phyloP scores from a whole-genome alignment of 1,284 basidiomycete genomes.

The Lentinula novae-zelandiae region DNA sequence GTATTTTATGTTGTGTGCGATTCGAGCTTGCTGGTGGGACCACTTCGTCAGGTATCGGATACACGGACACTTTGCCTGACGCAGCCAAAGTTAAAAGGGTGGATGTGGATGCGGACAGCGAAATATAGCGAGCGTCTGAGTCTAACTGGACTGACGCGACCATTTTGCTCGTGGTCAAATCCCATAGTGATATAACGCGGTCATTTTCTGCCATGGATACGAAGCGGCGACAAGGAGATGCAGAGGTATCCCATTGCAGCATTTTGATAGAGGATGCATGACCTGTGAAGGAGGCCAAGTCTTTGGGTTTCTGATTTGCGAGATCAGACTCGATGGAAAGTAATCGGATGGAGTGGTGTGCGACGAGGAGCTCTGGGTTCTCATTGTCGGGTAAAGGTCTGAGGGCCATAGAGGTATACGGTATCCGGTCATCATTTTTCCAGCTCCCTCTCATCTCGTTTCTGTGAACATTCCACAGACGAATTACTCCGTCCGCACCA shows the following conservation, averaged over 20 bases:
- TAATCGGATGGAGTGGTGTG: slow-evolving; percentile 57
- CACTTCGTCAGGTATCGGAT: slow-evolving; percentile 53
- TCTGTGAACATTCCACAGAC: slow-evolving; percentile 53
- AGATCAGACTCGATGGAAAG: slow-evolving; percentile 34
- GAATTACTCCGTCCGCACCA: slow-evolving; percentile 50
- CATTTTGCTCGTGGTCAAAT: slow-evolving; percentile 48
- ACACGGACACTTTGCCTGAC: slow-evolving; percentile 66
- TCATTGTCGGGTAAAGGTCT: slow-evolving; percentile 35
- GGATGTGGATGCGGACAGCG: slow-evolving; percentile 34
- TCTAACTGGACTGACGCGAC: slow-evolving; percentile 67
- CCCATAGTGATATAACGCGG: slow-evolving; percentile 72
- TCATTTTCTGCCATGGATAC: slow-evolving; percentile 73
- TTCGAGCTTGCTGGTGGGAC: slow-evolving; percentile 29
- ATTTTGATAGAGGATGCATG: slow-evolving; percentile 58
- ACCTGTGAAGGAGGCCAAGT: slow-evolving; percentile 55
- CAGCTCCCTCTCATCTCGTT: slow-evolving; percentile 43
- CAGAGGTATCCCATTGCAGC: slow-evolving; percentile 48
- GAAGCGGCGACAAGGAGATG: slow-evolving; percentile 43
- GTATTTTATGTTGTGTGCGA: slow-evolving; percentile 41
- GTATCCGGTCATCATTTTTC: slow-evolving; percentile 53
- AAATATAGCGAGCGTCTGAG: slow-evolving; percentile 58
- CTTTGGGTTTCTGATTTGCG: slow-evolving; percentile 37
- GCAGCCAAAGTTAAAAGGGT: slow-evolving; percentile 59
- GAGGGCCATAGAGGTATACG: slow-evolving; percentile 49
- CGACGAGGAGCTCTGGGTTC: slow-evolving; percentile 46